Evolutionary conservation across 106 monocot species (phyloP).

Genomic region (Posidonia australis): DNA sequence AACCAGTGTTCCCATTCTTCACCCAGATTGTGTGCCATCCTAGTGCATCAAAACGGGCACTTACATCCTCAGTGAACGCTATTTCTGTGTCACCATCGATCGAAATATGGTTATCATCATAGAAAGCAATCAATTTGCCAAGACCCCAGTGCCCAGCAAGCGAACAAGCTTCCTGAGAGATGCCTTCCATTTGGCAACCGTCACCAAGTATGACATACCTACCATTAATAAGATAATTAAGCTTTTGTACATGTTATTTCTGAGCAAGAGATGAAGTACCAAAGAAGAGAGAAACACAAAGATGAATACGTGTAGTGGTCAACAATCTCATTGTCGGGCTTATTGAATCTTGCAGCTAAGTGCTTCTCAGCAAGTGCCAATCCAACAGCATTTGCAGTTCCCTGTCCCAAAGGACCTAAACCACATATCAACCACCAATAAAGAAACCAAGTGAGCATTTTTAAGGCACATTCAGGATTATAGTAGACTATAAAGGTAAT

Average conservation of each 20-base stretch:
- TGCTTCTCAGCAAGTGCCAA: conserved; percentile 81
- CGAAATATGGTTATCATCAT: conserved; percentile 97
- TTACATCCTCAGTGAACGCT: conserved; percentile 92
- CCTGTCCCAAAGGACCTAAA: conserved; percentile 80
- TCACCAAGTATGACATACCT: conserved; percentile 72
- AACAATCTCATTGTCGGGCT: conserved; percentile 58
- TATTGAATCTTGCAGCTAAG: conserved; percentile 75
- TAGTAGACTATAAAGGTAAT: not conserved
- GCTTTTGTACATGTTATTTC: not conserved
- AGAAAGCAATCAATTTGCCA: conserved; percentile 88
- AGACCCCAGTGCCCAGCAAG: conserved; percentile 94
- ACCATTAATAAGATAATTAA: not conserved
- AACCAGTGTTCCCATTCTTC: conserved; percentile 84
- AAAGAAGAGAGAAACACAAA: not conserved
- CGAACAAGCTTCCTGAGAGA: conserved; percentile 78
- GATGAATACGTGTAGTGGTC: conserved; percentile 67
- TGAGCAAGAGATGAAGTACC: not conserved
- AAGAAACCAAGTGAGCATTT: not conserved
- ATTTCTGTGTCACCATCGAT: conserved; percentile 98
- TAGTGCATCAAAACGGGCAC: conserved; percentile 80
- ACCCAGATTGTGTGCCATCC: conserved; percentile 99
- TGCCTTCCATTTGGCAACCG: conserved; percentile 82
- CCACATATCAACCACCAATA: not conserved
- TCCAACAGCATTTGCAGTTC: conserved; percentile 81
- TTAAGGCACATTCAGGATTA: not conserved